Percentiles rank a stretch among this genome's conserved stretches.
Conservation (phyloP, 2,329 filamentous ascomycete species). For the Fusarium guadeloupense region DNA sequence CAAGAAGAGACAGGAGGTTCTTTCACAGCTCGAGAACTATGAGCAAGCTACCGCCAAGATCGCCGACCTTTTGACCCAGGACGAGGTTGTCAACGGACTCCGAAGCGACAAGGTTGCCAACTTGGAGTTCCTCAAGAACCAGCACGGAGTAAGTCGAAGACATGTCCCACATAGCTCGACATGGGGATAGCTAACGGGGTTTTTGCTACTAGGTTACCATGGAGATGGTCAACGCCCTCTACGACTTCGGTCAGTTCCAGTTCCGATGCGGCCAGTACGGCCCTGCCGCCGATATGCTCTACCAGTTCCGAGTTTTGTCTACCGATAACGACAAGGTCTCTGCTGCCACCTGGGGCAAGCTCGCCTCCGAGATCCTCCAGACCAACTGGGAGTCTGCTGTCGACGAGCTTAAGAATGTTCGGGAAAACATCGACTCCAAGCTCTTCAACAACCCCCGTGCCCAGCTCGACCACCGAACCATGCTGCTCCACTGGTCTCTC, state of each 20-base stretch:
- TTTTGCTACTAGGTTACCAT: constrained; percentile 71
- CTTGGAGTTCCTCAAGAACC: constrained; percentile 96
- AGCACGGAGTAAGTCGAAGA: constrained; percentile 76
- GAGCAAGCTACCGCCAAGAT: constrained; percentile 91
- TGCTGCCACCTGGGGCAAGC: constrained; percentile 96
- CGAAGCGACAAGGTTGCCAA: constrained; percentile 98
- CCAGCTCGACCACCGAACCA: constrained; percentile 95
- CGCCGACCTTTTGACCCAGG: constrained; percentile 83
- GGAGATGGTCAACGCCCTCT: constrained; percentile 95
- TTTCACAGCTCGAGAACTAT: constrained; percentile 82
- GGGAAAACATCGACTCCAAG: constrained; percentile 91
- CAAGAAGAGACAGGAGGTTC: constrained; percentile 88
- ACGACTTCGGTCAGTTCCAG: constrained; percentile 96
- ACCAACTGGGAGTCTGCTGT: constrained; percentile 95
- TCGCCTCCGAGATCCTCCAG: constrained; percentile 93
- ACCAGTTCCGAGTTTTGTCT: constrained; percentile 97
- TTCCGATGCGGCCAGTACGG: constrained; percentile 97
- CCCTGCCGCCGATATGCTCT: constrained; percentile 89
- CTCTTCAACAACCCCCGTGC: constrained; percentile 96
- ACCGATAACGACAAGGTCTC: constrained; percentile 98
- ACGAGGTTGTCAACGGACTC: constrained; percentile 89
- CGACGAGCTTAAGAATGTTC: constrained; percentile 89
- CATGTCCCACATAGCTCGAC: neutral
- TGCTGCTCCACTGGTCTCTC: constrained; percentile 97
- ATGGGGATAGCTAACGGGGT: constrained; percentile 32